These are phyloP conservation scores for Picea sitchensis DNA, from an alignment of 75 land plant genomes.

Conservation along the genomic window DNA sequence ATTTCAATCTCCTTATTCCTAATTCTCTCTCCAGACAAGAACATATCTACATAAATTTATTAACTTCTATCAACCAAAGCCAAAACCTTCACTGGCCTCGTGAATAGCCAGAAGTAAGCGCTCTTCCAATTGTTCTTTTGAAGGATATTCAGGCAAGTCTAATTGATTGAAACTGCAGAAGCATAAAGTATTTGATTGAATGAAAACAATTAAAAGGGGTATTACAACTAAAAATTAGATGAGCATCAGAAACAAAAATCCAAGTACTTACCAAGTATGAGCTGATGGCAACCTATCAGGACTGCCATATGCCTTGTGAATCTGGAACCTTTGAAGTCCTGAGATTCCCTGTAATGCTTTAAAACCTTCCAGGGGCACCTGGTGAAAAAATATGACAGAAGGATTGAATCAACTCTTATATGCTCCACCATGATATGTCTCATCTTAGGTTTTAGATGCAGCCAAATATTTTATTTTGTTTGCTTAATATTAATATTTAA, in stretches of 20 bases:
- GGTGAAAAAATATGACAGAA: neutral
- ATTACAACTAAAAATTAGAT: neutral
- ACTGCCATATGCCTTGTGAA: conserved; percentile 91
- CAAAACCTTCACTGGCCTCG: conserved; percentile 88
- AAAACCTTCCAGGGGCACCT: conserved; percentile 91
- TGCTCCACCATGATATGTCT: neutral
- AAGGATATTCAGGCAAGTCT: conserved; percentile 86
- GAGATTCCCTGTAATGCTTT: conserved; percentile 88
- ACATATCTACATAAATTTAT: neutral
- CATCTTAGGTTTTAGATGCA: no score
- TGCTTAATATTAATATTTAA: neutral
- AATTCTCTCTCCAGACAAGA: conserved; percentile 4
- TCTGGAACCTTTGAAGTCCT: conserved; percentile 81
- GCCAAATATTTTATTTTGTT: no score
- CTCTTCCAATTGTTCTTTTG: conserved; percentile 78
- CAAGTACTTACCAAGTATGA: conserved; percentile 66
- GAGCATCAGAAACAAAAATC: neutral
- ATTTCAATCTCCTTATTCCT: neutral
- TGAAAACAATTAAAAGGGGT: neutral
- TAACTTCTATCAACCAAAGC: conserved; percentile 50
- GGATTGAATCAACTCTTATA: neutral
- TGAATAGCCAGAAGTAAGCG: conserved; percentile 84
- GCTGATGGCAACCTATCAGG: conserved; percentile 85
- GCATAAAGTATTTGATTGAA: neutral
- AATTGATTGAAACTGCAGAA: conserved; percentile 85